Percentiles rank a stretch among this genome's conserved stretches.
Evolutionary conservation across 2,329 filamentous ascomycete genomes (phyloP).

Genomic region (Didymella lethalis): DNA sequence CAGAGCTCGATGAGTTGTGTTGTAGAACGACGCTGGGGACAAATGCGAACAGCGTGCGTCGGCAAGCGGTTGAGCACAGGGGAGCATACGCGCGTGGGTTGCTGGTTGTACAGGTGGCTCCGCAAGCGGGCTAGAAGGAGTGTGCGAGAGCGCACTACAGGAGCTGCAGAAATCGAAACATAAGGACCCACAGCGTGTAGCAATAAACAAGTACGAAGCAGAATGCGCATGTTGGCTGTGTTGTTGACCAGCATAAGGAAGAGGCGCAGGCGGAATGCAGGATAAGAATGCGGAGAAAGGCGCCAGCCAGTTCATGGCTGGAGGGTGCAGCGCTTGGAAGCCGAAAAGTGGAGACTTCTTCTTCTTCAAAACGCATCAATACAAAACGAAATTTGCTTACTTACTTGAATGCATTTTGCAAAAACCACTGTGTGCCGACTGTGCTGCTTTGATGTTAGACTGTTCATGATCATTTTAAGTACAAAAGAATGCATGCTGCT

Average conservation of each 20-base stretch:
- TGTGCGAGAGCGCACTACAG: slow-evolving; percentile 49
- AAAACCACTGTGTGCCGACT: slow-evolving; percentile 12
- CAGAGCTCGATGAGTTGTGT: slow-evolving; percentile 31
- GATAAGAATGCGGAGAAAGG: slow-evolving; percentile 50
- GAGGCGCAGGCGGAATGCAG: slow-evolving; percentile 43
- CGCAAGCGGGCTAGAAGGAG: slow-evolving; percentile 44
- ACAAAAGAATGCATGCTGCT: slow-evolving; percentile 1
- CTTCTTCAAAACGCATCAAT: slow-evolving; percentile 36
- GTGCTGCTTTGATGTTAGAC: background rate
- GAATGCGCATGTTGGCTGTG: slow-evolving; percentile 34
- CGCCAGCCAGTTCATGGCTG: slow-evolving; percentile 45
- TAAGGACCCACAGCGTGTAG: slow-evolving; percentile 43
- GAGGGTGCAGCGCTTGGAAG: slow-evolving; percentile 37
- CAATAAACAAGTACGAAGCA: slow-evolving; percentile 33
- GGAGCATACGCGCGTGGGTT: slow-evolving; percentile 41
- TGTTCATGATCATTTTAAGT: background rate
- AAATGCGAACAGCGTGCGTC: slow-evolving; percentile 51
- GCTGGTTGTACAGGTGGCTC: slow-evolving; percentile 47
- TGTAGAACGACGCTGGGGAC: slow-evolving; percentile 48
- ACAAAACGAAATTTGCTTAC: slow-evolving; percentile 29
- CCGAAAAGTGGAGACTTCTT: slow-evolving; percentile 35
- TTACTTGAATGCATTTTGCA: slow-evolving; percentile 52
- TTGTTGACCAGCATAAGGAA: slow-evolving; percentile 43
- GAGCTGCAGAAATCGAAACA: slow-evolving; percentile 35
- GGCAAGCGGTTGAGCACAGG: slow-evolving; percentile 33